Evolutionary conservation across 352 stramenopile species (phyloP).

Genomic region (Globisporangium yorkense): DNA sequence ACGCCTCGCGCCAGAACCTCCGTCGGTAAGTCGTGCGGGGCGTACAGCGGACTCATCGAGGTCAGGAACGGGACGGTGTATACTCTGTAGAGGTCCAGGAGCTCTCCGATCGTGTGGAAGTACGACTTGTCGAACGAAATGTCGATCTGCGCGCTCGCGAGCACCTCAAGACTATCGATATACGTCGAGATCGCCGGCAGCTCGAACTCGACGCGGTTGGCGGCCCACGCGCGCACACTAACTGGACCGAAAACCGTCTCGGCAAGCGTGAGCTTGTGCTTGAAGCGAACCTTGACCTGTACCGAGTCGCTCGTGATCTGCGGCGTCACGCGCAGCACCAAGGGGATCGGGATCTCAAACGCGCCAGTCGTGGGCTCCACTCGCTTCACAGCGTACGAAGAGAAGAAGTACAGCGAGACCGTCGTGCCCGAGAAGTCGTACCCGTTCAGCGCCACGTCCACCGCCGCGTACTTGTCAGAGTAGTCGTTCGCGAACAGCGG

Average conservation of each 20-base stretch:
- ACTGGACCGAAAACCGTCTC: conserved; percentile 31
- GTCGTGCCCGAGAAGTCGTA: conserved; percentile 55
- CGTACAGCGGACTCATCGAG: conserved; percentile 41
- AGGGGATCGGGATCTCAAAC: conserved; percentile 46
- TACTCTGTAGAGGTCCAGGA: conserved; percentile 41
- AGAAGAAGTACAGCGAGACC: conserved; percentile 51
- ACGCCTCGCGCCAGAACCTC: conserved; percentile 33
- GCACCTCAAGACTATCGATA: conserved; percentile 20
- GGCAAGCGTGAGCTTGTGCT: conserved; percentile 5
- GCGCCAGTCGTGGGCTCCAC: conserved; percentile 46
- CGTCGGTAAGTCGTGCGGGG: conserved; percentile 39
- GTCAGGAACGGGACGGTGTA: conserved; percentile 58
- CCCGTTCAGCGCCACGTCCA: conserved; percentile 63
- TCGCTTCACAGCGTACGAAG: conserved; percentile 31
- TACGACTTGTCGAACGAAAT: conserved; percentile 47
- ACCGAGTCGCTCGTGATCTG: conserved; percentile 42
- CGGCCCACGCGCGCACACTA: conserved; percentile 29
- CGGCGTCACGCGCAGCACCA: conserved; percentile 35
- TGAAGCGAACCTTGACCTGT: conserved; percentile 36
- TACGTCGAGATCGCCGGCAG: conserved; percentile 31
- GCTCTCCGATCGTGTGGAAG: conserved; percentile 42
- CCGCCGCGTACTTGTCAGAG: conserved; percentile 32
- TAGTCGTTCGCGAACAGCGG: conserved; percentile 45
- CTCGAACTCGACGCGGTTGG: conserved; percentile 33
- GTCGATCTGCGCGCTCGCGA: conserved; percentile 34